Evolutionary conservation across 495 filamentous ascomycete genomes (phyloP).

Genomic region (Neurospora sp.): DNA sequence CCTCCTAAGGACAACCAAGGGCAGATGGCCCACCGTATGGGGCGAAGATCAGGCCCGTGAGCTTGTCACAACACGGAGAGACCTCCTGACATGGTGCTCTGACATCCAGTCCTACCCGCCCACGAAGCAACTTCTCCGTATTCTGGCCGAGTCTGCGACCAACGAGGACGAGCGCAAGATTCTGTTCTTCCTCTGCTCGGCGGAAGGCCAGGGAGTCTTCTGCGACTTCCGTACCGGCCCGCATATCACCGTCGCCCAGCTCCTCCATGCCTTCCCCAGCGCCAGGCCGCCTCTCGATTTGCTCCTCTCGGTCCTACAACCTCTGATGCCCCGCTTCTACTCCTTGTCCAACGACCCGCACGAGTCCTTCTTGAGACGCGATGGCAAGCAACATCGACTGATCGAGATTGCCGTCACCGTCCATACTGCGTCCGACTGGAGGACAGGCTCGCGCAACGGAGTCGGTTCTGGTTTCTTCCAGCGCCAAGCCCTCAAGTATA

Average conservation of each 20-base stretch:
- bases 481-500: constrained; percentile 58
- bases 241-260: constrained; percentile 71
- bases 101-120: constrained; percentile 90
- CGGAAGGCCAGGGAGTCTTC: constrained; percentile 87
- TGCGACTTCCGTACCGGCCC: constrained; percentile 90
- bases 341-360: constrained; percentile 94
- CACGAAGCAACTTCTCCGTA: constrained; percentile 74
- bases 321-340: constrained; percentile 95
- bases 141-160: constrained; percentile 75
- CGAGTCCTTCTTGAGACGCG: constrained; percentile 59
- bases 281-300: constrained; percentile 74
- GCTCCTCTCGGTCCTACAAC: constrained; percentile 69
- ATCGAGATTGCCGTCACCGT: constrained; percentile 93
- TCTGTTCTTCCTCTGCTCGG: constrained; percentile 71
- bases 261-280: constrained; percentile 86
- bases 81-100: constrained; percentile 88
- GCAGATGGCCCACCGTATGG: constrained; percentile 97
- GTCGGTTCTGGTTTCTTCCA: constrained; percentile 81
- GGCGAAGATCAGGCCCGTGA: constrained; percentile 79
- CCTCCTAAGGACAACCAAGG: constrained; percentile 61
- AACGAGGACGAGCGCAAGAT: constrained; percentile 80
- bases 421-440: constrained; percentile 79
- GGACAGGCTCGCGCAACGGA: constrained; percentile 53
- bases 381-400: constrained; percentile 63
- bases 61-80: constrained; percentile 76